Percentiles rank a stretch among this genome's conserved stretches.
These are phyloP conservation scores for Bryum argenteum DNA, from an alignment of 225 moss, liverwort and hornwort species.

Conservation along the genomic window DNA sequence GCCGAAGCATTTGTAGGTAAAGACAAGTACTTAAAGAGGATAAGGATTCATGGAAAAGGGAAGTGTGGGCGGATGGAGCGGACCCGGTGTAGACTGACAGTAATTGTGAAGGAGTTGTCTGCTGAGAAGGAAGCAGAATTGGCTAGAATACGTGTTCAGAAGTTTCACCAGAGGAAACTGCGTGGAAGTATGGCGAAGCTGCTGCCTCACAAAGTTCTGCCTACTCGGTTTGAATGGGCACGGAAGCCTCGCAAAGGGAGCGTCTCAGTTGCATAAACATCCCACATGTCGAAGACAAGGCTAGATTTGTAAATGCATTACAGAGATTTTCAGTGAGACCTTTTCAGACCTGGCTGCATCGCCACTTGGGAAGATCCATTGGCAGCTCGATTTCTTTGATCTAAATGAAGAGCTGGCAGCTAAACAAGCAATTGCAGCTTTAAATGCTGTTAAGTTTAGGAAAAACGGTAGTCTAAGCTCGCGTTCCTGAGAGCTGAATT, in stretches of 20 bases:
- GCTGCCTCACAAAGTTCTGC: conserved; percentile 75
- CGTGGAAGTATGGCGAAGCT: conserved; percentile 64
- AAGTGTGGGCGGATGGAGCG: conserved; percentile 72
- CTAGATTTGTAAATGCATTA: conserved; percentile 12
- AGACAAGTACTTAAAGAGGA: conserved; percentile 70
- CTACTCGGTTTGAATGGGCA: conserved; percentile 75
- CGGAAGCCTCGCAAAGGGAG: conserved; percentile 43
- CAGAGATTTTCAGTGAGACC: conserved; percentile 12
- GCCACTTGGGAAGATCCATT: conserved; percentile 11
- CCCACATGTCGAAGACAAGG: not conserved
- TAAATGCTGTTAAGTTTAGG: not conserved
- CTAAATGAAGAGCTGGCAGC: conserved; percentile 9
- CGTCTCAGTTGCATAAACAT: conserved; percentile 32
- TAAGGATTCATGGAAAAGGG: conserved; percentile 80
- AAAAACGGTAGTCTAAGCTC: not conserved
- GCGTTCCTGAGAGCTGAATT: conserved; percentile 8
- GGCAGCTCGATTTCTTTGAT: not conserved
- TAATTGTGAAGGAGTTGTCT: conserved; percentile 81
- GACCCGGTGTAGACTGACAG: conserved; percentile 74
- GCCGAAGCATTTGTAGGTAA: conserved; percentile 65
- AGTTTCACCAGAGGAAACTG: conserved; percentile 58
- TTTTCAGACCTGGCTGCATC: conserved; percentile 17
- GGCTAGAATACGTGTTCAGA: conserved; percentile 72
- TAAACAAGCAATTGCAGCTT: not conserved
- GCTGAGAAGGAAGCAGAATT: conserved; percentile 77